Base-by-base conservation (phyloP, 1,139 yeast species). In the Candida frijolesensis region DNA sequence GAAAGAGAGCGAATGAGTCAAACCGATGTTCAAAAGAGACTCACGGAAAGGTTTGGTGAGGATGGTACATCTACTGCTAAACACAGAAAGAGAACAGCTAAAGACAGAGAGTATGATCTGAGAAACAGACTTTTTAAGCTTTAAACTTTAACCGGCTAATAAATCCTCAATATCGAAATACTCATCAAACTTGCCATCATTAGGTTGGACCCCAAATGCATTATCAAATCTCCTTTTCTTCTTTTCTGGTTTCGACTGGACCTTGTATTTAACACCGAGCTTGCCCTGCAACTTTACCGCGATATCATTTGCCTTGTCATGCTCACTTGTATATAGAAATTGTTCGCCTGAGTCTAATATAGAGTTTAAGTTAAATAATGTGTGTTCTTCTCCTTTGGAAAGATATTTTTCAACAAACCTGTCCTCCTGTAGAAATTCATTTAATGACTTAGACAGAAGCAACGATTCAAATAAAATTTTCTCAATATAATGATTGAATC, bases 61-160 rank as follows among this genome's bases (percentile, higher is more conserved):
- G 80, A 74, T 54, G 78, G 78, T 2, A 67, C 75, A 2, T 71
- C 73, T 0, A 57, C 47, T 16, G 61, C 74, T 8, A 71, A 71
- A 51, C 62, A 62, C 46, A 66, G 81, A 48, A 70, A 70, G 51
- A 61, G 81, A 55, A 72, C 78, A 1, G 81, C 80, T 12, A 76
- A 76, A 57, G 80, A 76, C 57, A 62, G 81, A 49, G 77, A 73
- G 52, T 72, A 56, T 46, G 81, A 76, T 56, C 60, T 70, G 55
- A 63, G 67, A 48, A 76, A 76, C 58, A 65, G 67, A 49, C 64
- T 76, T 30, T 76, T 76, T 57, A 76, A 74, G 57, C 63, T 70
- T 6, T 25, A 76, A 74, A 56, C 63, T 70, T 37, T 49, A 53
- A 33, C 42, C 48, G n/a, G 46, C 50, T 42, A 62, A 56, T 27